These are phyloP conservation scores for Veloporphyrellus conicus DNA, from an alignment of 1,284 basidiomycete species.

Conservation along the genomic window DNA sequence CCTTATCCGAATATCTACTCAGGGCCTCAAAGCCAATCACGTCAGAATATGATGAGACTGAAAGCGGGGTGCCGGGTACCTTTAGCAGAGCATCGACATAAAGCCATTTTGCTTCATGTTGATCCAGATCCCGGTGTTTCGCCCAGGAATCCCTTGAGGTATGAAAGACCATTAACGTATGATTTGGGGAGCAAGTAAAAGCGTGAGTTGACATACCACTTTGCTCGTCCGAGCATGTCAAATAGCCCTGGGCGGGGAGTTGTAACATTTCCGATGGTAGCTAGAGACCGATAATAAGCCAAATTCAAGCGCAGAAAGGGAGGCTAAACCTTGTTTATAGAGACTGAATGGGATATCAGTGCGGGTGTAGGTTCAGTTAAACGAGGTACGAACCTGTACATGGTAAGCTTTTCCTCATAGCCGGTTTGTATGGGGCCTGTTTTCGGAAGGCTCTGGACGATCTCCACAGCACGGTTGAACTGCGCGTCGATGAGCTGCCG, in stretches of 20 bases:
- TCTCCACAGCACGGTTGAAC: slow-evolving; percentile 92
- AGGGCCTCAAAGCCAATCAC: slow-evolving; percentile 53
- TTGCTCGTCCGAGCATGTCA: slow-evolving; percentile 91
- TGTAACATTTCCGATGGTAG: slow-evolving; percentile 84
- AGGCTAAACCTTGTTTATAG: slow-evolving; percentile 80
- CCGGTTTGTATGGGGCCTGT: slow-evolving; percentile 93
- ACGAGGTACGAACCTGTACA: slow-evolving; percentile 70
- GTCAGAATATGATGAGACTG: neutral
- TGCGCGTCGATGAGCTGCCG: slow-evolving; percentile 69
- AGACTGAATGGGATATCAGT: slow-evolving; percentile 47
- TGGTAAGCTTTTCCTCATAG: slow-evolving; percentile 92
- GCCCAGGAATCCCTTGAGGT: slow-evolving; percentile 85
- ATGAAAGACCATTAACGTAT: slow-evolving; percentile 22
- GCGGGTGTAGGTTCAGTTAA: neutral
- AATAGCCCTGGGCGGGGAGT: slow-evolving; percentile 80
- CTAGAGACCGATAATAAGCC: slow-evolving; percentile 39
- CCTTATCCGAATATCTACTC: slow-evolving; percentile 79
- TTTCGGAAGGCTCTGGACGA: slow-evolving; percentile 88
- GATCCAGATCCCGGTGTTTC: slow-evolving; percentile 78
- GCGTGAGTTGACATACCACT: slow-evolving; percentile 60
- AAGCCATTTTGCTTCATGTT: slow-evolving; percentile 80
- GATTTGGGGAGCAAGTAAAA: slow-evolving; percentile 13
- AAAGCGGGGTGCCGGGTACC: slow-evolving; percentile 40
- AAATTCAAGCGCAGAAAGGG: neutral
- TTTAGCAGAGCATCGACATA: slow-evolving; percentile 88